Evolutionary conservation across 2,329 filamentous ascomycete genomes (phyloP).

Genomic region (Fulvia fulva): DNA sequence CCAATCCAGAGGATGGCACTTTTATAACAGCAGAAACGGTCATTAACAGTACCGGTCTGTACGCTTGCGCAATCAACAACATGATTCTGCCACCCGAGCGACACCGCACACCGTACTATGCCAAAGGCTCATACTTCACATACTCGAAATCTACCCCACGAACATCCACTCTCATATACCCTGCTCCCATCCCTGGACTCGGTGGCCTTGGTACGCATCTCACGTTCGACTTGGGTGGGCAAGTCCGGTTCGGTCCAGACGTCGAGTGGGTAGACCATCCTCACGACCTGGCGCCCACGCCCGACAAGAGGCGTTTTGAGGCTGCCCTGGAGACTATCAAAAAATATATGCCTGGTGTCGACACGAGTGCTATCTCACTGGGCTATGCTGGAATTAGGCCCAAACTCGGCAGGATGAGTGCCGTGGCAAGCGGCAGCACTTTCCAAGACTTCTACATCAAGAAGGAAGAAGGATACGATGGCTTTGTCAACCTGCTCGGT

Average conservation of each 20-base stretch:
- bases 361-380: conserved; percentile 61
- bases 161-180: conserved; percentile 76
- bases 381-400: conserved; percentile 93
- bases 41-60: conserved; percentile 81
- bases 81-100: conserved; percentile 62
- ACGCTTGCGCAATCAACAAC: conserved; percentile 73
- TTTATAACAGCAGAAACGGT: conserved; percentile 70
- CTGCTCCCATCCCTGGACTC: conserved; percentile 74
- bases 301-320: conserved; percentile 59
- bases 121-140: conserved; percentile 93
- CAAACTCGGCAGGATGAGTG: conserved; percentile 66
- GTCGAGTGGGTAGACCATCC: conserved; percentile 84
- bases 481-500: conserved; percentile 85
- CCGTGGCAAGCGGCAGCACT: conserved; percentile 57
- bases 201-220: conserved; percentile 89
- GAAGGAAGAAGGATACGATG: conserved; percentile 70
- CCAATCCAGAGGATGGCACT: conserved; percentile 33
- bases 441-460: conserved; percentile 83
- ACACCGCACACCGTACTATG: conserved; percentile 66
- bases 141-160: conserved; percentile 65
- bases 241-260: conserved; percentile 88
- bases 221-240: conserved; percentile 80
- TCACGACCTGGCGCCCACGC: conserved; percentile 57
- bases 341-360: conserved; percentile 71
- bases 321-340: conserved; percentile 71